These are phyloP conservation scores for Volutella citrinella DNA, from an alignment of 2,329 filamentous ascomycete species.

Conservation along the genomic window DNA sequence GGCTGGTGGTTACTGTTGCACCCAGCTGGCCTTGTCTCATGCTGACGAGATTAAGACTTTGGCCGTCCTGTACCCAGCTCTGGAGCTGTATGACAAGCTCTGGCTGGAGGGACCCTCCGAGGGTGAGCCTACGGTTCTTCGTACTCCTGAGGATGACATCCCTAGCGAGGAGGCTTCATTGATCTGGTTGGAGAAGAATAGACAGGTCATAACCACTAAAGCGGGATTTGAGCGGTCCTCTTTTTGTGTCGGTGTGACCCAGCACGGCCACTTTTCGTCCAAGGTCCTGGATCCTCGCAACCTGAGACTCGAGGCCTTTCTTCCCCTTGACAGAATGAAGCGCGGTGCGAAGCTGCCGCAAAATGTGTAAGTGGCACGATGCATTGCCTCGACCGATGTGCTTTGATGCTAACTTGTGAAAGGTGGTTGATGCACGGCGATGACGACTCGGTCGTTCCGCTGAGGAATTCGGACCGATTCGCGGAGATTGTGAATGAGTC, in stretches of 20 bases:
- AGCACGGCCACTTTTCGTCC: constrained; percentile 13
- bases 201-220: constrained; percentile 1
- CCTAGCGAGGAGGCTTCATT: constrained; percentile 11
- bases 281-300: constrained; percentile 14
- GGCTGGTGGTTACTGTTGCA: constrained; percentile 24
- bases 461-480: constrained; percentile 9
- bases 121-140: constrained; percentile 10
- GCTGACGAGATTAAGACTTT: constrained; percentile 16
- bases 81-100: constrained; percentile 18
- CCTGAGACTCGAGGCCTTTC: constrained; percentile 3
- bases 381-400: rapidly evolving
- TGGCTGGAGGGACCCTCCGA: constrained; percentile 9
- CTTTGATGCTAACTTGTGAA: not conserved
- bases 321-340: constrained; percentile 15
- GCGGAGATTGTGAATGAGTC: constrained; percentile 5
- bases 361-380: constrained; percentile 9
- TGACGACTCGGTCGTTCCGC: constrained; percentile 11
- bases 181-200: constrained; percentile 16
- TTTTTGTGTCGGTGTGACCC: constrained; percentile 8
- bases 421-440: constrained; percentile 23
- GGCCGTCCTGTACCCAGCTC: constrained; percentile 16
- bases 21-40: constrained; percentile 19
- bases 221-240: constrained; percentile 11
- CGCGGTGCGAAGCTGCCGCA: constrained; percentile 12
- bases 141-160: constrained; percentile 8